Evolutionary conservation across 306 rosid genomes (phyloP), one percentile per base, ranked within the genome.

Genomic region (Prunus mongolica): DNA sequence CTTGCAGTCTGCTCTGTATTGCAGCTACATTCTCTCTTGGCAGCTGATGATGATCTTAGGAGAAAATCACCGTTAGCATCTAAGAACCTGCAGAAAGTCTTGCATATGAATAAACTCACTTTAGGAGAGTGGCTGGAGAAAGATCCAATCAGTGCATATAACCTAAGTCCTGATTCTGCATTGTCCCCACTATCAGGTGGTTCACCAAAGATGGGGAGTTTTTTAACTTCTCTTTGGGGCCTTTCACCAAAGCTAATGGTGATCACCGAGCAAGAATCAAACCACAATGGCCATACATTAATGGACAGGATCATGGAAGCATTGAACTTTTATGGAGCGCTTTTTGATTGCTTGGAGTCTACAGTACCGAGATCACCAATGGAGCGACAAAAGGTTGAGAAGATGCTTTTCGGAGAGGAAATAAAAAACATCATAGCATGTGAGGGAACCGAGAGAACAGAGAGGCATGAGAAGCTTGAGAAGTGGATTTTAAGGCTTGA

Each of bases 221-320:
- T 91, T 76, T 67, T 91, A 27, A 86, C 74, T 7, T 76, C 88
- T 7, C 79, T 91, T 15, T 65, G 89, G 74, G 86, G 84, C 19
- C 82, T 94, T 18, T 75, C 92, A 20, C 96, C 97, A 0, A 94
- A 91, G 67, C 58, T 94, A 12, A 49, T 90, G 75, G 93, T 94
- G 47, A 60, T 94, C 15, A 91, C 96, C 2, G 98, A 94, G 82
- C 98, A 94, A 65, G 96, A 94, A 78, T 85, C 98, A n/a, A 86
- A 94, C 84, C 87, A 89, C 69, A 93, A 87, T 60, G 93, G 93
- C 20, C 82, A 79, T 16, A 83, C 76, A 44, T 72, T 94, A 24
- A 77, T 84, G 88, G 98, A 94, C 74, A 90, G 97, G 81, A 79
- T 90, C 30, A 57, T 74, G 28, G 82, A 75, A 66, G 93, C 96